Percentiles rank a stretch among this genome's conserved stretches.
Evolutionary conservation across 208 protist genomes (phyloP).

Genomic region (Leishmania braziliensis): DNA sequence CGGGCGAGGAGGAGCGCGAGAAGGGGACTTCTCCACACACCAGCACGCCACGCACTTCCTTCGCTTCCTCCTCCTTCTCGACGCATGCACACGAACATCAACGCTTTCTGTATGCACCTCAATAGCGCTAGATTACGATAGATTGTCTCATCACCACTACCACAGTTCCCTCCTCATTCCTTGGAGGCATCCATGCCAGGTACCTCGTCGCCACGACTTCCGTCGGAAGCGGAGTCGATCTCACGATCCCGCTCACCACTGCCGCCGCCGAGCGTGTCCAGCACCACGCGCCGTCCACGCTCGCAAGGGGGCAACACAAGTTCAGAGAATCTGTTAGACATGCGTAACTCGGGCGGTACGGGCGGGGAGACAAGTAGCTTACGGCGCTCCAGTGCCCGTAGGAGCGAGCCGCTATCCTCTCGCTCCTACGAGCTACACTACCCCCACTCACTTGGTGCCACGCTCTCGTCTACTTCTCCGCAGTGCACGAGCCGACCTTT

Average conservation of each 20-base stretch:
- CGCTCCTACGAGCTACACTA: neutral
- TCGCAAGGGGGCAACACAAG: neutral
- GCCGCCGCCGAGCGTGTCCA: slow-evolving; percentile 10
- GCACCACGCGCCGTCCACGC: slow-evolving; percentile 14
- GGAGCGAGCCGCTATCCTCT: neutral
- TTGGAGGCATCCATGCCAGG: neutral
- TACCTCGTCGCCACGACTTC: neutral
- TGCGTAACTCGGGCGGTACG: neutral
- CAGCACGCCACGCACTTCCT: neutral
- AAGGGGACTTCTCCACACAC: neutral
- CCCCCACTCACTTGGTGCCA: neutral
- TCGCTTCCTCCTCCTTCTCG: neutral
- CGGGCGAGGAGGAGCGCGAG: no score
- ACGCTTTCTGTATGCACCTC: neutral
- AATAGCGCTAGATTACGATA: neutral
- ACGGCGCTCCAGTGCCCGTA: neutral
- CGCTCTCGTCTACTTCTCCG: neutral
- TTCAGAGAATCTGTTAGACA: neutral
- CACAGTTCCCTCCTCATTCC: neutral
- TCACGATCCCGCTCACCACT: slow-evolving; percentile 1
- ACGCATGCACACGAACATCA: neutral
- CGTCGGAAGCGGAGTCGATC: neutral
- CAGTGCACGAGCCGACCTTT: neutral
- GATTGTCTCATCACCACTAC: neutral
- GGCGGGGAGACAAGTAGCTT: neutral